Evolutionary conservation across 129 eudicot genomes (phyloP).

Genomic region (sunflower (Helianthus annuus)): DNA sequence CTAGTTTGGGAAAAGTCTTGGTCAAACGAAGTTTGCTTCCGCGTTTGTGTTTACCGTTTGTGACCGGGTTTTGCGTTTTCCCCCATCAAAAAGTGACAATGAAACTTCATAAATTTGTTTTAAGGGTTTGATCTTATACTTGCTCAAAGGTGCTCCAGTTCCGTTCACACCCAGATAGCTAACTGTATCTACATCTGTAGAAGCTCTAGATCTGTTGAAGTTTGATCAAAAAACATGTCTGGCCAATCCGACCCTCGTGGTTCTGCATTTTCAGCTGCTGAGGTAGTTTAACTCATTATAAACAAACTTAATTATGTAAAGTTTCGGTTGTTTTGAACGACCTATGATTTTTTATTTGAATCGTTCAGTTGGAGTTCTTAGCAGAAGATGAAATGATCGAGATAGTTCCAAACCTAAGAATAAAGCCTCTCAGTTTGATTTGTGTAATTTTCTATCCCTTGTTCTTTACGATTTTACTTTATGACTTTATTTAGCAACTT

Average conservation of each 20-base stretch:
- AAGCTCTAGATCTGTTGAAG: constrained; percentile 4
- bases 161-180: too few relatives aligned
- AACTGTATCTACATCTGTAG: background rate
- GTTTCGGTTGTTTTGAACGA: background rate
- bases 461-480: too few relatives aligned
- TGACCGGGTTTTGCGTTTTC: too few relatives aligned
- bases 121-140: too few relatives aligned
- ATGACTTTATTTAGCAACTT: too few relatives aligned
- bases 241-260: constrained; percentile 56
- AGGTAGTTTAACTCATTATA: constrained; percentile 41
- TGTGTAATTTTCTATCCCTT: constrained; percentile 42
- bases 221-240: constrained; percentile 52
- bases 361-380: constrained; percentile 81
- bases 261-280: constrained; percentile 76
- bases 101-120: too few relatives aligned
- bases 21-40: too few relatives aligned
- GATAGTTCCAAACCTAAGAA: constrained; percentile 78
- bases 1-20: too few relatives aligned
- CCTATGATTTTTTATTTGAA: constrained; percentile 5
- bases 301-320: background rate
- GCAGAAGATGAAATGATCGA: constrained; percentile 91
- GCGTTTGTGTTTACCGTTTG: too few relatives aligned
- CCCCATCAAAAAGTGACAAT: too few relatives aligned
- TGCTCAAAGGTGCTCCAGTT: too few relatives aligned
- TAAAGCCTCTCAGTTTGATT: constrained; percentile 78